Conservation (phyloP, 495 filamentous ascomycete genomes). For the Pyrenula massariospora region DNA sequence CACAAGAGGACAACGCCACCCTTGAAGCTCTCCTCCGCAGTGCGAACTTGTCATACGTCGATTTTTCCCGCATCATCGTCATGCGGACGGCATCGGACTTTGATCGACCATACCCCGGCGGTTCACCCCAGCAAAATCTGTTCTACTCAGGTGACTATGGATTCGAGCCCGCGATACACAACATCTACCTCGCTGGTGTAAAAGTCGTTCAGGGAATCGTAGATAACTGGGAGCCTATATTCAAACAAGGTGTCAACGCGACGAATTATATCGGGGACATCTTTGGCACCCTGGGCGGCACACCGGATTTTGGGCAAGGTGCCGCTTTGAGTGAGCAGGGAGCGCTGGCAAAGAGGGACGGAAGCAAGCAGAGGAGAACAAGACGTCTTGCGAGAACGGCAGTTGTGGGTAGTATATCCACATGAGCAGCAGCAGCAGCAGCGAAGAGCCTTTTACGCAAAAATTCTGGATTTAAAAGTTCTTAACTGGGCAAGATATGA, state of each 20-base stretch:
- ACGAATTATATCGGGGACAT: constrained; percentile 66
- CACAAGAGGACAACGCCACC: constrained; percentile 66
- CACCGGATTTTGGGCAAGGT: constrained; percentile 58
- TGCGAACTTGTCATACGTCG: constrained; percentile 38
- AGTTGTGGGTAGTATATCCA: too few relatives aligned
- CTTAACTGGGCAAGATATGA: too few relatives aligned
- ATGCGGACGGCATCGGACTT: constrained; percentile 69
- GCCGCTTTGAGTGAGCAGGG: too few relatives aligned
- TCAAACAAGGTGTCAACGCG: constrained; percentile 44
- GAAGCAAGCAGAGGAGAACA: too few relatives aligned
- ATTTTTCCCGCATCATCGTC: constrained; percentile 57
- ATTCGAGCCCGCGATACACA: constrained; percentile 45
- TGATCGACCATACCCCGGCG: constrained; percentile 51
- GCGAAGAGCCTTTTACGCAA: too few relatives aligned
- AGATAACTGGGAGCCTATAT: constrained; percentile 44
- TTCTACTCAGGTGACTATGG: constrained; percentile 46
- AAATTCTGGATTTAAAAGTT: too few relatives aligned
- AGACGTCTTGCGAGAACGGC: too few relatives aligned
- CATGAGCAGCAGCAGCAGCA: too few relatives aligned
- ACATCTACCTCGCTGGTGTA: constrained; percentile 56
- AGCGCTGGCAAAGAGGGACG: too few relatives aligned
- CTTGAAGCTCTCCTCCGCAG: constrained; percentile 57
- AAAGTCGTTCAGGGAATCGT: constrained; percentile 59
- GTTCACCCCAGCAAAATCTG: constrained; percentile 42
- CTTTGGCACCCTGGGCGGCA: constrained; percentile 52